Evolutionary conservation across 2,329 filamentous ascomycete species (phyloP).

Genomic region (Diaporthe sp.): DNA sequence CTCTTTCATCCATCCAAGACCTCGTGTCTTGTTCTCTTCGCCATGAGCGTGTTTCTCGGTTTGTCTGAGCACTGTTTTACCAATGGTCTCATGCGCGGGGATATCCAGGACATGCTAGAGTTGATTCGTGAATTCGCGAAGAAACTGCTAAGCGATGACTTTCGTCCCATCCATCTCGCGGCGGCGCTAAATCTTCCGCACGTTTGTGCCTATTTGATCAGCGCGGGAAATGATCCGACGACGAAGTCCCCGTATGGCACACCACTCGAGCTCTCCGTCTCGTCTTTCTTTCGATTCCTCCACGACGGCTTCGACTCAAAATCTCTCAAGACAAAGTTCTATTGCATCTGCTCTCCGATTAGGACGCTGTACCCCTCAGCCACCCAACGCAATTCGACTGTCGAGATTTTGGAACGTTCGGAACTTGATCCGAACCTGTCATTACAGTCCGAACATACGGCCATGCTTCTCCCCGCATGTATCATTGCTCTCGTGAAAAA

Average conservation of each 20-base stretch:
- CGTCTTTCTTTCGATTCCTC: background rate
- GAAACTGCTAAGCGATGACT: background rate
- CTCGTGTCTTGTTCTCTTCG: background rate
- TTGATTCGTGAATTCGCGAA: no score
- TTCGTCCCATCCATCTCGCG: background rate
- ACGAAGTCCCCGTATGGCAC: background rate
- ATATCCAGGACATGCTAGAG: fast-evolving
- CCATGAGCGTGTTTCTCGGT: background rate
- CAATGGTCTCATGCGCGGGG: background rate
- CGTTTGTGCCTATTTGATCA: background rate
- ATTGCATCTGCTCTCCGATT: background rate
- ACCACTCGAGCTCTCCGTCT: fast-evolving
- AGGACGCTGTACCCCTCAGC: fast-evolving
- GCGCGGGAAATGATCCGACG: background rate
- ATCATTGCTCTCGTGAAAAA: background rate
- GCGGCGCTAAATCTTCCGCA: background rate
- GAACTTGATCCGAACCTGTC: fast-evolving
- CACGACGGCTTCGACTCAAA: background rate
- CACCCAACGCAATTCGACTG: background rate
- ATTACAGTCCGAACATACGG: background rate
- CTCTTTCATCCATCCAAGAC: background rate
- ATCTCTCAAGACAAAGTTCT: background rate
- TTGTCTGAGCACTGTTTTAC: fast-evolving
- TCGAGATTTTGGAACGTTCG: background rate
- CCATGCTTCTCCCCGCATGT: background rate